These are phyloP conservation scores for Babesia sp. DNA, from an alignment of 169 alveolate genomes.

Conservation along the genomic window DNA sequence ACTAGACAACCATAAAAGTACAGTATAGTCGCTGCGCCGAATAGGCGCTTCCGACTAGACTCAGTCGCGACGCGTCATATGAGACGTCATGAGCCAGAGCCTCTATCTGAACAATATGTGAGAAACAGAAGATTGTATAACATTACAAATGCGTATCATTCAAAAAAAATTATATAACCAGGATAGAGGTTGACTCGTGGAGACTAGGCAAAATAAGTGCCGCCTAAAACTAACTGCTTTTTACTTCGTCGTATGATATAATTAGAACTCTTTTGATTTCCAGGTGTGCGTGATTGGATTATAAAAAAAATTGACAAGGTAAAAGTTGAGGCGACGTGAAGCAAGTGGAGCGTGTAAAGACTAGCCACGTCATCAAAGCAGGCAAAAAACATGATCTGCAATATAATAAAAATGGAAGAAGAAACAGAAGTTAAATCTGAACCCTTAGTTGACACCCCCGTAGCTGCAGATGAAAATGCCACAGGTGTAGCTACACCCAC, in stretches of 20 bases:
- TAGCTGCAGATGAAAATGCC: background rate
- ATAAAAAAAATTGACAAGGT: too few species aligned
- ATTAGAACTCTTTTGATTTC: background rate
- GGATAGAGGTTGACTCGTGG: background rate
- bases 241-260: background rate
- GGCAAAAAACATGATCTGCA: too few species aligned
- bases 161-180: background rate
- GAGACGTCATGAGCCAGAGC: slow-evolving; percentile 1
- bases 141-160: background rate
- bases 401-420: background rate
- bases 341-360: too few species aligned
- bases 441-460: background rate
- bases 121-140: background rate
- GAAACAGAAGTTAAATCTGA: background rate
- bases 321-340: too few species aligned
- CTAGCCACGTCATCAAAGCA: too few species aligned
- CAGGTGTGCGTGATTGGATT: too few species aligned
- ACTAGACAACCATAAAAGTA: background rate
- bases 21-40: background rate
- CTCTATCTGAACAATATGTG: background rate
- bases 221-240: background rate
- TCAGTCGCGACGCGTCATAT: background rate
- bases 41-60: background rate
- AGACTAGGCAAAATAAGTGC: background rate
- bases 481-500: background rate